Evolutionary conservation across 2,329 filamentous ascomycete species (phyloP).

Genomic region (Paracoccidioides brasiliensis): DNA sequence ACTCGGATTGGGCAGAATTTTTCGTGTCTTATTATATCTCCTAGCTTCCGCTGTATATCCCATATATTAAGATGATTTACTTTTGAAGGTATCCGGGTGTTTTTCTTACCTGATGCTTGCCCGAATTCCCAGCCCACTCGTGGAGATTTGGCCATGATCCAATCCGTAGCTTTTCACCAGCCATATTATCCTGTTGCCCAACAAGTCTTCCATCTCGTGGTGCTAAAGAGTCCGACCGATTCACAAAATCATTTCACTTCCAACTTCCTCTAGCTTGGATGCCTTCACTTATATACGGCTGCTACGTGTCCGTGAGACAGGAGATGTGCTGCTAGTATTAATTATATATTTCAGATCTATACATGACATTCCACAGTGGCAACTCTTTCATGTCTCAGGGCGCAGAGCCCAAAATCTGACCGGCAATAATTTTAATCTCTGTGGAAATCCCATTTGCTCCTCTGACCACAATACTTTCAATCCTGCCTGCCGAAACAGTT

Average conservation of each 20-base stretch:
- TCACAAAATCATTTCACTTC: neutral
- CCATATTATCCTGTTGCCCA: neutral
- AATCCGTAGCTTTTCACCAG: no score
- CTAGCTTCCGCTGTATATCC: no score
- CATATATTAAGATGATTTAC: no score
- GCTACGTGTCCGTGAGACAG: no score
- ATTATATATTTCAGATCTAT: neutral
- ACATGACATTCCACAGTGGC: neutral
- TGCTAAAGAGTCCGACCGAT: neutral
- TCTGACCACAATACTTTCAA: constrained; percentile 57
- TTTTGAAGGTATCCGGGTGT: no score
- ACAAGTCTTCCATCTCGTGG: neutral
- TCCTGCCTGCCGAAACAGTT: constrained; percentile 56
- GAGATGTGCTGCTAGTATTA: neutral
- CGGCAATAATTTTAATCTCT: constrained; percentile 49
- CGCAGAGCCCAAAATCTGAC: constrained; percentile 68
- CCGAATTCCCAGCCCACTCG: no score
- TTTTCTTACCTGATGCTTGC: no score
- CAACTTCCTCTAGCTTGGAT: neutral
- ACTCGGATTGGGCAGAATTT: neutral
- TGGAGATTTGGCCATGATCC: no score
- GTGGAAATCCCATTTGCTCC: constrained; percentile 58
- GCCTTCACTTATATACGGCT: neutral
- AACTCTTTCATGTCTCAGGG: constrained; percentile 3
- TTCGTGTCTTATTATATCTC: no score